Percentiles rank a stretch among this genome's conserved stretches.
phyloP scores from a whole-genome alignment of 305 asterid species.

The Solanum chacoense region DNA sequence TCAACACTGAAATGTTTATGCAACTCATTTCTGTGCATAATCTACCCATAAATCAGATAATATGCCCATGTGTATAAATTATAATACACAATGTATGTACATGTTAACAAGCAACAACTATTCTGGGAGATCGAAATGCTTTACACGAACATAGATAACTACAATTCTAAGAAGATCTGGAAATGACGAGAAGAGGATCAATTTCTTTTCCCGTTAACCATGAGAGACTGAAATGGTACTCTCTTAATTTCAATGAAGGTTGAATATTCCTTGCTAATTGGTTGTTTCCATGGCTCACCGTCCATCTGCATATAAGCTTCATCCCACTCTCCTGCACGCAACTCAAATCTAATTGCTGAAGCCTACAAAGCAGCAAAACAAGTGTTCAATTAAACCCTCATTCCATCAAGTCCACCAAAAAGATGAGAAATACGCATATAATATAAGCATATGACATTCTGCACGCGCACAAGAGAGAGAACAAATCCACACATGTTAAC shows the following conservation, averaged over 20 bases:
- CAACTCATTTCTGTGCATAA: not conserved
- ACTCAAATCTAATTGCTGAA: constrained; percentile 66
- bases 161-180: not conserved
- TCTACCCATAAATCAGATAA: not conserved
- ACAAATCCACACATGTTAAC: no score
- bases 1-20: not conserved
- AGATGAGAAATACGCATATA: not conserved
- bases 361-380: constrained; percentile 30
- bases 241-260: constrained; percentile 67
- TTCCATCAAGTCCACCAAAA: not conserved
- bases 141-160: not conserved
- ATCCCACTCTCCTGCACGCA: constrained; percentile 87
- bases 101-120: not conserved
- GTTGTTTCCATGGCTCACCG: constrained; percentile 96
- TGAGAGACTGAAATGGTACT: constrained; percentile 50
- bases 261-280: constrained; percentile 59
- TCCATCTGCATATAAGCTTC: constrained; percentile 81
- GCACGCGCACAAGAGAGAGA: no score
- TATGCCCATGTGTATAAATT: not conserved
- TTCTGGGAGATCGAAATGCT: not conserved
- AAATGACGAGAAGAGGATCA: not conserved
- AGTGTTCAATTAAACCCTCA: not conserved
- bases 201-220: constrained; percentile 44
- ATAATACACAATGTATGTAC: not conserved
- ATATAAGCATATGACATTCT: no score